Evolutionary conservation across 345 rosid genomes (phyloP), one percentile per base, ranked within the genome.

Genomic region (Hibiscus tridactylites): DNA sequence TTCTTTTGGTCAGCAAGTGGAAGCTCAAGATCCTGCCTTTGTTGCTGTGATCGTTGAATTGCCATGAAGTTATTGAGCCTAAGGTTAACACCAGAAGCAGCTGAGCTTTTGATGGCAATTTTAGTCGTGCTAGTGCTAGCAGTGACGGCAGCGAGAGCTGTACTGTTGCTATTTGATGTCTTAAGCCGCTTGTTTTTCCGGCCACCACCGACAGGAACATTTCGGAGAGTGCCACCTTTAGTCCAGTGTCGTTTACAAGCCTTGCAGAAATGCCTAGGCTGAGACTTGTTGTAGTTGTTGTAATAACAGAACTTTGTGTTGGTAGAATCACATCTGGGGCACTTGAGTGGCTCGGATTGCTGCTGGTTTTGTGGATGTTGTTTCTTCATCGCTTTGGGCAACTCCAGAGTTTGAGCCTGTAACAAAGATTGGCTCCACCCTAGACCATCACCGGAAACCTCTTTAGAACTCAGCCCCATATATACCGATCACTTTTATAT

Each of bases 251-350:
- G 84, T 83, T 88, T 85, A 80, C 98, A 93, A 76, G 86, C 15
- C 86, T 88, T 93, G 86, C 98, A 93, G 46, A 88, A 87, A 80
- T 93, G 88, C 72, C 97, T 83, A 42, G 98, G 98, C 80, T 93
- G 98, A 64, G 96, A 83, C 68, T 84, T 91, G 81, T 88, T 93
- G 71, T 93, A 93, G 79, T 93, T 93, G 84, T 93, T 93, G 83
- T 83, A 93, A 77, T 93, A 93, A 71, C 98, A 93, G 61, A 93
- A 93, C 87, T 93, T 93, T 10, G 98, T 93, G 86, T 93, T 89
- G 3, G 83, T 73, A 3, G 98, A 93, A 52, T 91, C 94, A 75
- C 98, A 93, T 82, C 98, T 84, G 0, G 97, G 98, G 76, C 98
- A 93, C 77, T 88, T 93, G 81, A 88, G 74, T 71, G 71, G 81